These are phyloP conservation scores for Plasmodium blacklocki DNA, from an alignment of 169 alveolate genomes.

Conservation along the genomic window DNA sequence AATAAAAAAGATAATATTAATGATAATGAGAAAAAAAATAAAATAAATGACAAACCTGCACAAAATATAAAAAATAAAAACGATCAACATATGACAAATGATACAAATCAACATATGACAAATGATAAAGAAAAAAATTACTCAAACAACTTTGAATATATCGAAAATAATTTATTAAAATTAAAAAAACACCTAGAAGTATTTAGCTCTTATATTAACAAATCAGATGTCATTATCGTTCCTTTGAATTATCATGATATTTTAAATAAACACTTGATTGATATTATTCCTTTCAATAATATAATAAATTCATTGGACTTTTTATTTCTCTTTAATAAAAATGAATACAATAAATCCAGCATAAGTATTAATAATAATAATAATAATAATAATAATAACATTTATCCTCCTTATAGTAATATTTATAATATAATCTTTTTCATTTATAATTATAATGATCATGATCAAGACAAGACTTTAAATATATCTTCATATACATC, in stretches of 20 bases:
- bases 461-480: not conserved
- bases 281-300: slow-evolving; percentile 28
- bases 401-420: not conserved
- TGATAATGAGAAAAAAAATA: not conserved
- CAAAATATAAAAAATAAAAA: not conserved
- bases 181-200: slow-evolving; percentile 14
- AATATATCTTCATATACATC: too few relatives aligned
- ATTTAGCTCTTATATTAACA: slow-evolving; percentile 1
- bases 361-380: too few relatives aligned
- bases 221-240: slow-evolving; percentile 24
- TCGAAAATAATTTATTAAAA: slow-evolving; percentile 28
- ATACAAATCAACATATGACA: not conserved
- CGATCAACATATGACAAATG: not conserved
- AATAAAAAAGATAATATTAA: not conserved
- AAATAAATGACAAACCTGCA: not conserved
- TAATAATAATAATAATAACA: too few relatives aligned
- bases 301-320: slow-evolving; percentile 23
- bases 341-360: too few relatives aligned
- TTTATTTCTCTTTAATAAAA: slow-evolving; percentile 4
- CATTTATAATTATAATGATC: slow-evolving; percentile 35
- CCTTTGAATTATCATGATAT: slow-evolving; percentile 71
- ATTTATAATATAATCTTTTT: slow-evolving; percentile 29
- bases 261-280: slow-evolving; percentile 46
- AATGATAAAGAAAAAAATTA: not conserved
- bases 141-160: slow-evolving; percentile 26